A percentile compares a stretch with the other conserved stretches of the same genome.
phyloP scores from a whole-genome alignment of 2,329 filamentous ascomycete genomes.

The Penicillium concentricum region DNA sequence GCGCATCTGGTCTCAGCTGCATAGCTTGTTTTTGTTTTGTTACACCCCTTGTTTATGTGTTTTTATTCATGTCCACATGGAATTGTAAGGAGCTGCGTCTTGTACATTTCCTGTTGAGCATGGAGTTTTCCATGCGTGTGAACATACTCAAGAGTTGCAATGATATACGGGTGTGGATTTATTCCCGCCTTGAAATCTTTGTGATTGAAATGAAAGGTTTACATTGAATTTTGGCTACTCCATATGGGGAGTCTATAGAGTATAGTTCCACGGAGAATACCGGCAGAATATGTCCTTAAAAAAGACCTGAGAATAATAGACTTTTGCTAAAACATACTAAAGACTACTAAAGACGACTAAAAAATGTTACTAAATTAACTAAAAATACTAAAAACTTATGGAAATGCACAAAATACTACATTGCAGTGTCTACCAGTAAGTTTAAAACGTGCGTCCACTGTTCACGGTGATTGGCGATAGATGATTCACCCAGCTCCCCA shows the following conservation, averaged over 20 bases:
- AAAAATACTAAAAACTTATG: background rate
- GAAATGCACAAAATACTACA: background rate
- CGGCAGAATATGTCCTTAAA: background rate
- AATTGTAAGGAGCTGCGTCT: slow-evolving; percentile 7
- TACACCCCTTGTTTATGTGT: background rate
- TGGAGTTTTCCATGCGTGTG: slow-evolving; percentile 8
- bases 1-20: slow-evolving; percentile 21
- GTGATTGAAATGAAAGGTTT: background rate
- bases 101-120: slow-evolving; percentile 20
- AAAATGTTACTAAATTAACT: background rate
- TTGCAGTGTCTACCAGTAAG: slow-evolving; percentile 3
- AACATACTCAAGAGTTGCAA: slow-evolving; percentile 11
- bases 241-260: too few relatives aligned
- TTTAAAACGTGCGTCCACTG: slow-evolving; percentile 19
- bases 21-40: slow-evolving; percentile 11
- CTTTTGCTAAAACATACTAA: background rate
- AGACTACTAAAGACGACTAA: too few relatives aligned
- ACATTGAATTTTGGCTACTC: too few relatives aligned
- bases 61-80: background rate
- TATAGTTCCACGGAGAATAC: background rate
- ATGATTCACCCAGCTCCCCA: slow-evolving; percentile 18
- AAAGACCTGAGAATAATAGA: too few relatives aligned
- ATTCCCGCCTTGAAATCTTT: background rate
- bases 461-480: slow-evolving; percentile 22
- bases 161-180: slow-evolving; percentile 9